These are phyloP conservation scores for Alternaria gansuensis DNA, from an alignment of 2,329 filamentous ascomycete genomes.

Conservation along the genomic window DNA sequence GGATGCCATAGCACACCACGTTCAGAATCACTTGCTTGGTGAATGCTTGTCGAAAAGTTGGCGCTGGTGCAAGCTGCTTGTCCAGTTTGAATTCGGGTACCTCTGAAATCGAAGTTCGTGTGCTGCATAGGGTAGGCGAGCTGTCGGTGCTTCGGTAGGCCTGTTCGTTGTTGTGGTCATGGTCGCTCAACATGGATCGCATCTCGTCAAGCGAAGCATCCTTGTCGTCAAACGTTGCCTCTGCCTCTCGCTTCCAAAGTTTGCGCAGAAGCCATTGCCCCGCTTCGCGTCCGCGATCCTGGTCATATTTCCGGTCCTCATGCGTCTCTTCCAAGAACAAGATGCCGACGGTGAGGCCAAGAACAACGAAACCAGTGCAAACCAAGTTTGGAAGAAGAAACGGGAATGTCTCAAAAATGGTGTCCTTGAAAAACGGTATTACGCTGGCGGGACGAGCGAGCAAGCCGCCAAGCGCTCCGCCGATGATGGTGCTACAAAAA, in stretches of 20 bases:
- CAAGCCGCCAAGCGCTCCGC: slow-evolving; percentile 88
- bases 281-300: slow-evolving; percentile 78
- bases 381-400: slow-evolving; percentile 94
- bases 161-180: slow-evolving; percentile 59
- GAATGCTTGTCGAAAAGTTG: slow-evolving; percentile 68
- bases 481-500: slow-evolving; percentile 78
- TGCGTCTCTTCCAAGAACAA: slow-evolving; percentile 96
- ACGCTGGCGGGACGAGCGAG: slow-evolving; percentile 86
- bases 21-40: slow-evolving; percentile 85
- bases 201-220: slow-evolving; percentile 64
- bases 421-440: slow-evolving; percentile 81
- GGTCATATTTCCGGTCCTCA: slow-evolving; percentile 76
- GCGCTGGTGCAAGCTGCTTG: slow-evolving; percentile 34
- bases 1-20: slow-evolving; percentile 87
- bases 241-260: slow-evolving; percentile 40
- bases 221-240: slow-evolving; percentile 52
- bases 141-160: slow-evolving; percentile 68
- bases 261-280: slow-evolving; percentile 72
- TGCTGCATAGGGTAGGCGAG: slow-evolving; percentile 60
- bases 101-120: slow-evolving; percentile 43
- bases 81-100: slow-evolving; percentile 49
- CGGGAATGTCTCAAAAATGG: slow-evolving; percentile 85
- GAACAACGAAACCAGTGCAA: slow-evolving; percentile 78
- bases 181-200: slow-evolving; percentile 66
- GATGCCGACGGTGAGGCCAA: slow-evolving; percentile 79